Evolutionary conservation across 805 yeast species (phyloP).

Genomic region (Groenewaldozyma tartarivorans): DNA sequence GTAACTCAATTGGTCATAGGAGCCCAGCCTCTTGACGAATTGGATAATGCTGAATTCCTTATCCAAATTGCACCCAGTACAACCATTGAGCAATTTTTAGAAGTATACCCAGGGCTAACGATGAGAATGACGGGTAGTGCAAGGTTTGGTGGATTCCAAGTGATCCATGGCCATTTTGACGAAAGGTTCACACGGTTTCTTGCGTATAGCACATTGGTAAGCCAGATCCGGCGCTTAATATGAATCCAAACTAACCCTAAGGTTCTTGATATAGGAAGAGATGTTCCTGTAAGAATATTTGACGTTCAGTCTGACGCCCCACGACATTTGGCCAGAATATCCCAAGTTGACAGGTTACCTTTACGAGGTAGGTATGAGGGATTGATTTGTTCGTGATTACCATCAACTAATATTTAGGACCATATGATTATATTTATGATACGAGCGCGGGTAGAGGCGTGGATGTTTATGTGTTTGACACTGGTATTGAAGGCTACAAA

Average conservation of each 20-base stretch:
- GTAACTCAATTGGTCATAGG: too few species aligned
- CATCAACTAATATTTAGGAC: conserved; percentile 31
- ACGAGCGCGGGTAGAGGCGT: conserved; percentile 46
- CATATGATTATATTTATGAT: conserved; percentile 22
- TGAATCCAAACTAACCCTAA: conserved; percentile 1
- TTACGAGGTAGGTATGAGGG: conserved; percentile 7
- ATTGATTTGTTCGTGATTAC: too few species aligned
- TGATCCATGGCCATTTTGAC: conserved; percentile 17
- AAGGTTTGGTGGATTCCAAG: conserved; percentile 16
- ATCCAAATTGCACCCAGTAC: conserved; percentile 17
- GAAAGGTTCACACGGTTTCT: conserved; percentile 9
- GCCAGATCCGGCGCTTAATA: neutral
- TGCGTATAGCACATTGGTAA: conserved; percentile 13
- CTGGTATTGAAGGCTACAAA: conserved; percentile 45
- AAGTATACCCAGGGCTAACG: conserved; percentile 15
- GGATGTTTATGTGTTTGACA: conserved; percentile 69
- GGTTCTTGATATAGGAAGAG: conserved; percentile 61
- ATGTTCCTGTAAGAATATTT: conserved; percentile 50
- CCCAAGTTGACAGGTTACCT: conserved; percentile 17
- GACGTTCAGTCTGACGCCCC: conserved; percentile 46
- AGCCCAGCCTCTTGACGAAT: too few species aligned
- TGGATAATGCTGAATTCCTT: conserved; percentile 10
- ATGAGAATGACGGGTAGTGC: conserved; percentile 9
- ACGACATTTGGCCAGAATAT: conserved; percentile 30
- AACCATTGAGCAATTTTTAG: conserved; percentile 12